Base-by-base conservation (phyloP, 2,329 filamentous ascomycete species). In the Trichoderma hamatum region DNA sequence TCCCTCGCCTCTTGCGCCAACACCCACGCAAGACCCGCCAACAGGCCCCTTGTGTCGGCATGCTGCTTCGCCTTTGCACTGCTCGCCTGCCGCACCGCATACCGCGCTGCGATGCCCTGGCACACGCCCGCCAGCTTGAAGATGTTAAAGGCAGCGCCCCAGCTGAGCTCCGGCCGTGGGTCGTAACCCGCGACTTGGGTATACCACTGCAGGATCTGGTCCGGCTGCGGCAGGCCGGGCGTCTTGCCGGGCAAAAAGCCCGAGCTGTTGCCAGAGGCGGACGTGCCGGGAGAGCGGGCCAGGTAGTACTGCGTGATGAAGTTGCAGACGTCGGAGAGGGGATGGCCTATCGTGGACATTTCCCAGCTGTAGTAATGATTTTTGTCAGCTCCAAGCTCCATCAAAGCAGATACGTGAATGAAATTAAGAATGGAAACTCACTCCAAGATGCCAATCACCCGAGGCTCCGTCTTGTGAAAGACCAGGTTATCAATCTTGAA, bases 261-360 rank as follows among this genome's bases (percentile, higher is more conserved):
- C 26, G 78, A 75, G 71, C 81, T 69, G 71, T 75, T 80, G 66
- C 72, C 70, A 21, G 73, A 72, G 7, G 72, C 68, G 10, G 68
- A 67, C 13, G 73, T 71, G 28, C 71, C 74, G 13, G 72, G 62
- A 39, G 73, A 62, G 62, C 75, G 73, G 39, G 80, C 77, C 63
- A 77, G 77, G 75, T 79, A 82, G 74, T 81, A 83, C 63, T 78
- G 80, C 67, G 76, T 82, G 63, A 83, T 72, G 21, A 98, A 84
- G 80, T 98, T 98, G 79, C 90, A 90, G 51, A 98, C 83, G 78
- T 99, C 96, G 6, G 92, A 95, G 26, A 98, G 86, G 1, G 96
- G 96, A 79, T 99, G 95, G n/a, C 96, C 96, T 67, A 97, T 90
- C 0, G 96, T 98, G 43, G 93, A 94, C 93, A 99, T 97, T 83